phyloP scores from a whole-genome alignment of 2,329 filamentous ascomycete genomes.

The Pseudocercospora ulei region DNA sequence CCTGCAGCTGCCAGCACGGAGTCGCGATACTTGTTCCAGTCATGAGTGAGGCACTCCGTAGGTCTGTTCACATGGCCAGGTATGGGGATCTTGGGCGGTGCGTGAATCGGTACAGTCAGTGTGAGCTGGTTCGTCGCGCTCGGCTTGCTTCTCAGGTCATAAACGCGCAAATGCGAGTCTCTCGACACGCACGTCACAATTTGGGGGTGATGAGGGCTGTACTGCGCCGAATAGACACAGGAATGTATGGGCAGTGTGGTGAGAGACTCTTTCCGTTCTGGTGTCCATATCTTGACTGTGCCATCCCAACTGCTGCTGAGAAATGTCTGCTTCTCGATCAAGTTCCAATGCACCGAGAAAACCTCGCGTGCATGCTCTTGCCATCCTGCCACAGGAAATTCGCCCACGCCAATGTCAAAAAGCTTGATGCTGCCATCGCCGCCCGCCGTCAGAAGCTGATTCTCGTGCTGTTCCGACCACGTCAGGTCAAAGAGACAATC shows the following conservation, averaged over 20 bases:
- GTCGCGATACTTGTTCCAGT: slow-evolving; percentile 97
- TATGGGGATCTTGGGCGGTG: slow-evolving; percentile 47
- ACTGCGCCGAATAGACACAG: slow-evolving; percentile 89
- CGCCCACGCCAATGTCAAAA: slow-evolving; percentile 70
- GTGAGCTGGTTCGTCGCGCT: slow-evolving; percentile 81
- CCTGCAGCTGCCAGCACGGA: slow-evolving; percentile 77
- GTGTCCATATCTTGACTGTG: slow-evolving; percentile 91
- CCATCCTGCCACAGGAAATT: slow-evolving; percentile 85
- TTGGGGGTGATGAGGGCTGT: slow-evolving; percentile 76
- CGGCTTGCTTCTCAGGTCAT: slow-evolving; percentile 79
- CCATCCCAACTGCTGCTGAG: slow-evolving; percentile 92
- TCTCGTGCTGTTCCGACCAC: slow-evolving; percentile 95
- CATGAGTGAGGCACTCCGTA: slow-evolving; percentile 79
- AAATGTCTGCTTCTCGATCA: slow-evolving; percentile 82
- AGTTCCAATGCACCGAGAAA: slow-evolving; percentile 86
- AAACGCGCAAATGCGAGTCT: slow-evolving; percentile 81
- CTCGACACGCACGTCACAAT: slow-evolving; percentile 79
- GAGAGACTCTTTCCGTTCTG: slow-evolving; percentile 55
- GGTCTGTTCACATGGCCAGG: slow-evolving; percentile 45
- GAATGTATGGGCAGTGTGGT: slow-evolving; percentile 81
- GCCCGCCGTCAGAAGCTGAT: slow-evolving; percentile 78
- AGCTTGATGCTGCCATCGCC: slow-evolving; percentile 93
- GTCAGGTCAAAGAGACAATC: slow-evolving; percentile 90
- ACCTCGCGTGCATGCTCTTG: slow-evolving; percentile 89
- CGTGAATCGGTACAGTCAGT: slow-evolving; percentile 73